Evolutionary conservation across 257 asterid species (phyloP), one percentile per base, ranked within the genome.

Genomic region (Osmanthus fragrans): DNA sequence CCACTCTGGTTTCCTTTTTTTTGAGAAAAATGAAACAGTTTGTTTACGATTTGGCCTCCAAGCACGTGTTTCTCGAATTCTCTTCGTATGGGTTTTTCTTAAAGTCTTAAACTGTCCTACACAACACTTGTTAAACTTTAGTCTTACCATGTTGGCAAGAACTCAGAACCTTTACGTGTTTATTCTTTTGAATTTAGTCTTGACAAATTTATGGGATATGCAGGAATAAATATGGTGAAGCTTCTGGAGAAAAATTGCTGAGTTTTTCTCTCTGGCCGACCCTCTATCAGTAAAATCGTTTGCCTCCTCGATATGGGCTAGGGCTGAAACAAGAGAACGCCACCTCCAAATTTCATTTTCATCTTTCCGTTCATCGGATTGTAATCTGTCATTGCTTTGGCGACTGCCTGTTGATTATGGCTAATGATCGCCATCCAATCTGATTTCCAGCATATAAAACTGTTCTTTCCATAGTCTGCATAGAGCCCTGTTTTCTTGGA

Each of bases 401-500:
- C 81, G 84, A 78, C 75, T 90, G 65, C 95, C 93, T 5, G 84
- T 90, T 81, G 97, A 90, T 86, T 88, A 87, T 73, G 93, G 92
- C 88, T 90, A 84, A 89, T 12, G 51, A 42, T 42, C 51, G 51
- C 51, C 51, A 42, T 40, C 49, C 49, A 40, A 40, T 11, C 49
- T 11, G 85, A 37, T 21, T 32, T 63, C 64, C 37, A 37, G n/a
- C 67, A 25, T 71, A 29, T 76, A 73, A 78, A 79, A 40, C 71
- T 76, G 15, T 34, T 77, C 72, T 72, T 68, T 49, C 68, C 11
- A 2, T 58, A 60, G 27, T 81, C 71, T 75, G 68, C 64, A 78
- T 47, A 25, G 77, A 69, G 75, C 70, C 78, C 66, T 40, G 51
- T 42, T 42, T 42, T 42, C 51, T 42, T 42, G 18, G 18, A 42